Conservation (phyloP, 2,329 filamentous ascomycete species). For the Curvularia sp. region DNA sequence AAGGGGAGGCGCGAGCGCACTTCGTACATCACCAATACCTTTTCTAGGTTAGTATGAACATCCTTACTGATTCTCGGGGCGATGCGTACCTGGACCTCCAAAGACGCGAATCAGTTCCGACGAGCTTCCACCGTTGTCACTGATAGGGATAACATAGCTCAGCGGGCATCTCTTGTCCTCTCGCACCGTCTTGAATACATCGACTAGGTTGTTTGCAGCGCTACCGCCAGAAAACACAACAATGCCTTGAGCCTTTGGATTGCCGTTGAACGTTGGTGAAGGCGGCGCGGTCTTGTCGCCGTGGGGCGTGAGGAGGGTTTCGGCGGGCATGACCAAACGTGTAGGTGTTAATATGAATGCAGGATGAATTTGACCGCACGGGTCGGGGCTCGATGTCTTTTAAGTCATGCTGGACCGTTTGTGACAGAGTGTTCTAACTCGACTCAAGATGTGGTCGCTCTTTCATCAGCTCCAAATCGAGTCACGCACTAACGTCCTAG, state of each 20-base stretch:
- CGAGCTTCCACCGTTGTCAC: conserved; percentile 92
- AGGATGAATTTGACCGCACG: conserved; percentile 21
- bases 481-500: conserved; percentile 37
- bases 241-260: conserved; percentile 60
- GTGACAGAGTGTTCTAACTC: conserved; percentile 33
- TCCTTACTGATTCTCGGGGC: conserved; percentile 9
- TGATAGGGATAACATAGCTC: conserved; percentile 91
- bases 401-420: conserved; percentile 24
- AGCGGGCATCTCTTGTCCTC: conserved; percentile 71
- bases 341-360: background rate
- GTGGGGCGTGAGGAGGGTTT: conserved; percentile 25
- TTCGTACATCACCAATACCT: conserved; percentile 77
- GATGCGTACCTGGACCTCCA: conserved; percentile 77
- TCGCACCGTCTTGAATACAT: conserved; percentile 74
- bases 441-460: conserved; percentile 16
- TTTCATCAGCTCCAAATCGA: conserved; percentile 27
- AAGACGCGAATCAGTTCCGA: conserved; percentile 94
- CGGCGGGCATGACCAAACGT: conserved; percentile 28
- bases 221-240: conserved; percentile 92
- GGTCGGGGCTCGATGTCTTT: conserved; percentile 20
- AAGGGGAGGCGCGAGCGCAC: conserved; percentile 55
- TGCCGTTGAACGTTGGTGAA: conserved; percentile 30
- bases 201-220: conserved; percentile 92
- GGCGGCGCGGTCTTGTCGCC: conserved; percentile 25
- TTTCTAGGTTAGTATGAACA: conserved; percentile 7